Evolutionary conservation across 2,329 filamentous ascomycete species (phyloP), one percentile per base, ranked within the genome.

Genomic region (Myriosclerotinia scirpicola): DNA sequence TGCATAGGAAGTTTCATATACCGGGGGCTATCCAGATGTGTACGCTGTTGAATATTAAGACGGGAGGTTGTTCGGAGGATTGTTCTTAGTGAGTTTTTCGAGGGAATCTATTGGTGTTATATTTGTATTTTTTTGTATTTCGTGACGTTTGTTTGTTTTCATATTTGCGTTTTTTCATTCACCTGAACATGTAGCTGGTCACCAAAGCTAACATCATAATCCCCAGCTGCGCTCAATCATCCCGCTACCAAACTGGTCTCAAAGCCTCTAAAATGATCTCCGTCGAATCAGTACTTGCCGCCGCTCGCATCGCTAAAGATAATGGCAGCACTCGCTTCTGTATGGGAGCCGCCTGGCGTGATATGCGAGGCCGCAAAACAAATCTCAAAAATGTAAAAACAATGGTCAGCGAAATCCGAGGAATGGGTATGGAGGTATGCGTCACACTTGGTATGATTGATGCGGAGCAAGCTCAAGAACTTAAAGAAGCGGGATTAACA

Each of bases 401-500:
- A 63, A 97, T 97, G 93, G 87, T 97, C 5, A 83, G 86, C 66
- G 92, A 92, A 0, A 91, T 97, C 26, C 84, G 89, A 36, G 89
- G 79, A 0, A 84, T 97, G 84, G 91, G 89, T 58, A 94, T 97
- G 91, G 93, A 97, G 78, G 89, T 88, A 9, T 97, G 93, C 77
- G 93, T 97, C n/a, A 97, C 93, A 1, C 84, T 97, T 26, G 93
- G 93, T 72, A 96, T 96, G 93, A 92, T 97, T 73, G 91, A 96
- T 77, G 84, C 82, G 7, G 82, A 83, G 71, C 92, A 96, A 81
- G 93, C 93, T 38, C 85, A 85, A 75, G 90, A 95, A 80, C 84
- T 97, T 71, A 93, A 92, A 76, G 87, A 87, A 2, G 93, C 92
- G 0, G 93, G 93, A 0, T 79, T 97, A 73, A 96, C 93, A 20